phyloP scores from a whole-genome alignment of 140 eudicot genomes.

The Anethum foeniculum region DNA sequence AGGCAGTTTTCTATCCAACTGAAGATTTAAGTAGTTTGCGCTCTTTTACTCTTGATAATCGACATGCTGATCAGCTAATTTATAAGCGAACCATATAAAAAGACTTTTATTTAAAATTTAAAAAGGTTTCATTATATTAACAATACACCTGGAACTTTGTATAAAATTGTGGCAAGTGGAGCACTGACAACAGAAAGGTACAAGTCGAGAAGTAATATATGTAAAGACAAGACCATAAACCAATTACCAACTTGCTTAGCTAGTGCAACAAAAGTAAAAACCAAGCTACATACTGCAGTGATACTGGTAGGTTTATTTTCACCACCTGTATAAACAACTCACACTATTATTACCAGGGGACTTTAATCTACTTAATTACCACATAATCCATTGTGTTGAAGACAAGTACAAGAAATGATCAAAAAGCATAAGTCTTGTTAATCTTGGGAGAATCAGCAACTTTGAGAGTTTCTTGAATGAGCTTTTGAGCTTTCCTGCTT shows the following conservation, averaged over 20 bases:
- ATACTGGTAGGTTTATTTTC: background rate
- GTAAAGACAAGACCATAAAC: background rate
- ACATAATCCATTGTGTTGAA: background rate
- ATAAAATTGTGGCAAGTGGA: background rate
- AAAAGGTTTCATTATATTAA: background rate
- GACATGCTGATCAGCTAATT: background rate
- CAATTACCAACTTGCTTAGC: background rate
- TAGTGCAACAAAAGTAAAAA: background rate
- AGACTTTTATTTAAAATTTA: background rate
- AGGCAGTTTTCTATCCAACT: background rate
- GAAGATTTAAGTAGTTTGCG: background rate
- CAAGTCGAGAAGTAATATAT: background rate
- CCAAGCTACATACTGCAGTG: background rate
- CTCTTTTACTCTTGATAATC: too few species aligned
- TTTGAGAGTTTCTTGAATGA: constrained; percentile 63
- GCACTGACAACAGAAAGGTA: background rate
- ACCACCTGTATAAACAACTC: background rate
- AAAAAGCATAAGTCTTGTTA: constrained; percentile 46
- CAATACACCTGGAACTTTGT: background rate
- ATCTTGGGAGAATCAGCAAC: constrained; percentile 73
- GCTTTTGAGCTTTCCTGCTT: constrained; percentile 71
- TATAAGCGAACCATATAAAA: too few species aligned
- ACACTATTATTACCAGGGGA: background rate
- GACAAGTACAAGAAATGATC: background rate
- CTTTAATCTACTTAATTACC: background rate